Conservation (phyloP, 805 yeast species). For the Candida arabinofermentans region DNA sequence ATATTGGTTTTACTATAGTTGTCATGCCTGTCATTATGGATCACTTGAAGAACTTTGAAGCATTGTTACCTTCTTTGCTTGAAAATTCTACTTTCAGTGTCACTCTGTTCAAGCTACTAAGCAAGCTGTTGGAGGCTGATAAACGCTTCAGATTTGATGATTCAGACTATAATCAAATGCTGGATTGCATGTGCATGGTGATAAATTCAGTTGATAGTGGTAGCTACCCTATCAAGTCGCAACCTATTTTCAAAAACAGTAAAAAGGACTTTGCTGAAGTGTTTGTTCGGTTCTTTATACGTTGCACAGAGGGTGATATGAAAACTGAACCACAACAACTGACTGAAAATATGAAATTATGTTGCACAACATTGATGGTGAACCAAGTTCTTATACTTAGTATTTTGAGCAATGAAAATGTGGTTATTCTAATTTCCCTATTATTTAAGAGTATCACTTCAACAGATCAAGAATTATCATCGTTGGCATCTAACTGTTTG, state of each 20-base stretch:
- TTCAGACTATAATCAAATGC: conserved; percentile 1
- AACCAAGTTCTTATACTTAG: conserved; percentile 11
- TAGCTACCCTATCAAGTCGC: background rate
- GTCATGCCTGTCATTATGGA: conserved; percentile 27
- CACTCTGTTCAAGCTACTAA: conserved; percentile 5
- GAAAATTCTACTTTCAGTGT: background rate
- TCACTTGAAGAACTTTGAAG: conserved; percentile 28
- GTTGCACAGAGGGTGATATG: conserved; percentile 8
- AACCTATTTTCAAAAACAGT: conserved; percentile 8
- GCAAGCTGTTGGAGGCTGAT: conserved; percentile 6
- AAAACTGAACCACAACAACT: conserved; percentile 1
- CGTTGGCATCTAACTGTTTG: conserved; percentile 22
- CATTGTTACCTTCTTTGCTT: conserved; percentile 7
- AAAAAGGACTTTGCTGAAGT: conserved; percentile 16
- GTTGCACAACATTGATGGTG: conserved; percentile 23
- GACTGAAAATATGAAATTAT: conserved; percentile 10
- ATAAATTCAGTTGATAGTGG: conserved; percentile 2
- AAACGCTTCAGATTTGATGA: conserved; percentile 7
- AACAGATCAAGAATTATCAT: conserved; percentile 9
- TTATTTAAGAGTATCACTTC: conserved; percentile 13
- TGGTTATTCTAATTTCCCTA: conserved; percentile 9
- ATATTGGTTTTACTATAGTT: conserved; percentile 10
- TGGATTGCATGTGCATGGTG: conserved; percentile 6
- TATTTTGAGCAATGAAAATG: conserved; percentile 6
- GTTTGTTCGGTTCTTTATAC: conserved; percentile 11